phyloP scores from a whole-genome alignment of 306 rosid species.

The Castanea crenata region DNA sequence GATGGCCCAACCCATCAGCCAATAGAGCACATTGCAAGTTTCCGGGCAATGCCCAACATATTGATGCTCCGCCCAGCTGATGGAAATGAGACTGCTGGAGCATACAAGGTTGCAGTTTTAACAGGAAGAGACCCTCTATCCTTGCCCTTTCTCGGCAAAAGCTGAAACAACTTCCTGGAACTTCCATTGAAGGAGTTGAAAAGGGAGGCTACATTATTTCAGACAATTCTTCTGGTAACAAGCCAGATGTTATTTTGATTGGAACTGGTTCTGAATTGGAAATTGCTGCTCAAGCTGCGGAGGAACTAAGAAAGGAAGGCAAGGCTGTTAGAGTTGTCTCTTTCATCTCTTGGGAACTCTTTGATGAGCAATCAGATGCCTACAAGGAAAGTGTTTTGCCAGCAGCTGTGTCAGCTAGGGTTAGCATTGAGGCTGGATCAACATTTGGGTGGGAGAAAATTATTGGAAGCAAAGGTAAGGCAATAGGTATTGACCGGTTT shows the following conservation, averaged over 20 bases:
- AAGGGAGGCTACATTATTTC: conserved; percentile 92
- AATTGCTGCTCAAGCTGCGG: conserved; percentile 86
- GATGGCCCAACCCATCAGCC: conserved; percentile 99
- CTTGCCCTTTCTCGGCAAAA: conserved; percentile 97
- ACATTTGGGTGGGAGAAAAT: conserved; percentile 96
- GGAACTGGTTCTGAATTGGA: conserved; percentile 98
- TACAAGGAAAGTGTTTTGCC: conserved; percentile 98
- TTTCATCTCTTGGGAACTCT: conserved; percentile 90
- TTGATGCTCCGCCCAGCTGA: conserved; percentile 99
- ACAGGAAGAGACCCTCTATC: conserved; percentile 89
- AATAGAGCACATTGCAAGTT: conserved; percentile 92
- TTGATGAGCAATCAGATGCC: conserved; percentile 73
- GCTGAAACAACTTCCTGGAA: conserved; percentile 74
- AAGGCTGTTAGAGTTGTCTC: conserved; percentile 92
- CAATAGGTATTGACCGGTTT: conserved; percentile 84
- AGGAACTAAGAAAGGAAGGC: conserved; percentile 87
- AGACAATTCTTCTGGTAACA: conserved; percentile 84
- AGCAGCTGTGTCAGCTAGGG: conserved; percentile 81
- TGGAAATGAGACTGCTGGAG: conserved; percentile 97
- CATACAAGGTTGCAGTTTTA: conserved; percentile 82
- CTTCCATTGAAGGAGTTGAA: conserved; percentile 83
- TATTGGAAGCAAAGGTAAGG: conserved; percentile 80
- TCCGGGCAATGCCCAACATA: conserved; percentile 97
- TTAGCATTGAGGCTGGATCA: conserved; percentile 95
- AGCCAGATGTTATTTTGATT: conserved; percentile 90